These are phyloP conservation scores for Mycena venus DNA, from an alignment of 768 basidiomycete species.

Conservation along the genomic window DNA sequence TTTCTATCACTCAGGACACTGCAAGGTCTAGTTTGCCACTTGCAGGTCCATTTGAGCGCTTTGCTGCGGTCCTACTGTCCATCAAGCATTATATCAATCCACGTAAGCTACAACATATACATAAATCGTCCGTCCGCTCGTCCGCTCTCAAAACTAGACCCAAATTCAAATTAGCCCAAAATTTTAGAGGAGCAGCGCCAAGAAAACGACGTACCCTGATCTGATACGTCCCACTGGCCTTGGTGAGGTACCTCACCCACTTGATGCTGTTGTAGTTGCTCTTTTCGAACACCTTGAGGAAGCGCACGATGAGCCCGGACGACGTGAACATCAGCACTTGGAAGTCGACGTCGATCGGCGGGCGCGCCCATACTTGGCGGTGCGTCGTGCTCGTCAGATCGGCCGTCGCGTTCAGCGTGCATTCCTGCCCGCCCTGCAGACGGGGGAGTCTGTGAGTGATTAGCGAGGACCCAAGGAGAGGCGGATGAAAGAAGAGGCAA, in stretches of 20 bases:
- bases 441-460: slow-evolving; percentile 77
- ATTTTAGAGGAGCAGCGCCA: not conserved
- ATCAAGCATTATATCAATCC: not conserved
- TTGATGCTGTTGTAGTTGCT: slow-evolving; percentile 94
- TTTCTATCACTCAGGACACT: too few species aligned
- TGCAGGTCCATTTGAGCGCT: too few species aligned
- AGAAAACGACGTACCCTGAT: slow-evolving; percentile 78
- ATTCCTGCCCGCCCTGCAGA: slow-evolving; percentile 93
- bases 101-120: not conserved
- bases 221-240: slow-evolving; percentile 94
- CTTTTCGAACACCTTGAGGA: slow-evolving; percentile 99
- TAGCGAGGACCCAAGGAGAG: not conserved
- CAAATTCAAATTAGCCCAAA: too few species aligned
- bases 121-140: not conserved
- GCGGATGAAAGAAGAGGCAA: slow-evolving; percentile 4
- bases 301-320: slow-evolving; percentile 95
- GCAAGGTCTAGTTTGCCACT: too few species aligned
- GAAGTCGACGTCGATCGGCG: slow-evolving; percentile 98
- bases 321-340: slow-evolving; percentile 99
- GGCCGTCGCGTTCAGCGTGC: slow-evolving; percentile 86
- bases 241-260: slow-evolving; percentile 96
- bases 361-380: slow-evolving; percentile 97
- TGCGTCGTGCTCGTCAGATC: slow-evolving; percentile 89
- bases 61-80: not conserved
- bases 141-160: slow-evolving; percentile 3